Conservation (phyloP, 2,329 filamentous ascomycete species). For the Talaromyces sp. region DNA sequence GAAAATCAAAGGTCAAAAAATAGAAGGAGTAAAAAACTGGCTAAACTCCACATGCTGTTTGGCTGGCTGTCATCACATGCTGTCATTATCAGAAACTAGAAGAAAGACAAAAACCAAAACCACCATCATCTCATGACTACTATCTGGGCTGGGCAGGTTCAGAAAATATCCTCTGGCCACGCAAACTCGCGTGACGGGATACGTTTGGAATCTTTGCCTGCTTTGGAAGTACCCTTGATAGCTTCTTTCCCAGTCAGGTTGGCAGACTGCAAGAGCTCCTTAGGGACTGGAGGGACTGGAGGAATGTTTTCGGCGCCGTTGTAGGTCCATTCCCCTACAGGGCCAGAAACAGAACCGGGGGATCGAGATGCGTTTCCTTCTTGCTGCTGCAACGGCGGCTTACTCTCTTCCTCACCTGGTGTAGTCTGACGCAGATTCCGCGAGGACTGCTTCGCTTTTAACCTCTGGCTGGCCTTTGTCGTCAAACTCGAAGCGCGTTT, state of each 20-base stretch:
- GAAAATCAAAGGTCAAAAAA: background rate
- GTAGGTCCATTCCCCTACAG: background rate
- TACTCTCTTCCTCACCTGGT: background rate
- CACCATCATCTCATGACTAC: background rate
- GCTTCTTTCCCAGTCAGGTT: slow-evolving; percentile 19
- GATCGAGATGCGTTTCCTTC: slow-evolving; percentile 9
- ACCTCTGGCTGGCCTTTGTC: slow-evolving; percentile 10
- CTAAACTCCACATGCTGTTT: background rate
- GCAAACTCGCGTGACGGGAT: slow-evolving; percentile 25
- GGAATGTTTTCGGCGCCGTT: slow-evolving; percentile 26
- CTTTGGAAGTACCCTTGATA: slow-evolving; percentile 5
- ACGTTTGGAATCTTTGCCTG: background rate
- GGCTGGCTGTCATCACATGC: background rate
- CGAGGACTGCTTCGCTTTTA: slow-evolving; percentile 13
- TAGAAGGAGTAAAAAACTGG: background rate
- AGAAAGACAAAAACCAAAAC: background rate
- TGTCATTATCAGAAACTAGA: background rate
- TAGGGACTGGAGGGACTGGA: slow-evolving; percentile 35
- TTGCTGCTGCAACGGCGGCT: slow-evolving; percentile 18
- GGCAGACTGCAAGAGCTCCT: slow-evolving; percentile 15
- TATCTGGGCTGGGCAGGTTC: slow-evolving; percentile 4
- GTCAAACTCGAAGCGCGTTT: slow-evolving; percentile 12
- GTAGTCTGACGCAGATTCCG: slow-evolving; percentile 7
- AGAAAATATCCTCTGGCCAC: slow-evolving; percentile 43
- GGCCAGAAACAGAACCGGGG: background rate